Evolutionary conservation across 768 basidiomycete species (phyloP).

Genomic region (Leccinum fibrillosum): DNA sequence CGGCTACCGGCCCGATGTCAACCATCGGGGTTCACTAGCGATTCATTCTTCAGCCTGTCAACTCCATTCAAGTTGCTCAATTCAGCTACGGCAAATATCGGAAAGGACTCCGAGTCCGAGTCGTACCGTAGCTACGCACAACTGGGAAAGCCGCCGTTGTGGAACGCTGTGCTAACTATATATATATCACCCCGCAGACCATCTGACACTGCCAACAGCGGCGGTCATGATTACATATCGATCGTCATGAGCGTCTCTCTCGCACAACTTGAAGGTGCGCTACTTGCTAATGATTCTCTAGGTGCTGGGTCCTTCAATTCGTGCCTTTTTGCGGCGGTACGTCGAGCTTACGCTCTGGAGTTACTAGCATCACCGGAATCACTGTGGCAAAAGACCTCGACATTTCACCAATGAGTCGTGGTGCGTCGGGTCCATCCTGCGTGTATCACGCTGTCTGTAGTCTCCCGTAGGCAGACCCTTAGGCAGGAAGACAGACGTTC

Average conservation of each 20-base stretch:
- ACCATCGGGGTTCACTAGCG: background rate
- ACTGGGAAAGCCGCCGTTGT: background rate
- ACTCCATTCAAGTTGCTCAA: background rate
- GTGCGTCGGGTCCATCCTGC: conserved; percentile 27
- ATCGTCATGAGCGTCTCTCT: background rate
- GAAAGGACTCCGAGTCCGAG: background rate
- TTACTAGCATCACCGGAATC: background rate
- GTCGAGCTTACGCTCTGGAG: background rate
- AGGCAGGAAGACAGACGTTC: no score
- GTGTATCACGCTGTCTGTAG: background rate
- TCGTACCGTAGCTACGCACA: background rate
- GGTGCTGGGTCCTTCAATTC: background rate
- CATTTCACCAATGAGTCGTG: conserved; percentile 43
- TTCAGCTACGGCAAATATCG: background rate
- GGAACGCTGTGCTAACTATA: conserved; percentile 1
- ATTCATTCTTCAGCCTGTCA: background rate
- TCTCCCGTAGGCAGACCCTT: no score
- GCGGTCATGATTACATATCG: background rate
- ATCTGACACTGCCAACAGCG: background rate
- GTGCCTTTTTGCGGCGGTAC: background rate
- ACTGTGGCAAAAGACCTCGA: conserved; percentile 3
- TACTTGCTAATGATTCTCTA: background rate
- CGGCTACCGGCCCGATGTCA: background rate
- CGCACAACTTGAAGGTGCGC: background rate
- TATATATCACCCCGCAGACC: background rate